Evolutionary conservation across 2,329 filamentous ascomycete genomes (phyloP).

Genomic region (Corynespora cassiicola): DNA sequence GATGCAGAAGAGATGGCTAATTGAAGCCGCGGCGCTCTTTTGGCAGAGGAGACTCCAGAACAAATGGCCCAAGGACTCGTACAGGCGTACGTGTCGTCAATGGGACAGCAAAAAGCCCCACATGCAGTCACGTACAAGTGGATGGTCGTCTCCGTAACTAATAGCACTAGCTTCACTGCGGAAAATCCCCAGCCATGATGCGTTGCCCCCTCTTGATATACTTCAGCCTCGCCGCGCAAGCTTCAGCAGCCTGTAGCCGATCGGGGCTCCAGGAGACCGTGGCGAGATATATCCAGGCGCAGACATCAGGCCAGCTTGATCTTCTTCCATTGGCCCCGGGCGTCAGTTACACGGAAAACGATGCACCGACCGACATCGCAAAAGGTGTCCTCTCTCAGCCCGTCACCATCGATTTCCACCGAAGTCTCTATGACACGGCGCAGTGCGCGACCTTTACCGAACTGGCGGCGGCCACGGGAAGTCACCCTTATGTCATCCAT

Average conservation of each 20-base stretch:
- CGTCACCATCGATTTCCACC: conserved; percentile 22
- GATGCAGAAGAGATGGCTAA: too few relatives aligned
- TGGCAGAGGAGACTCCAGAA: too few relatives aligned
- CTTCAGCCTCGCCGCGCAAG: conserved; percentile 10
- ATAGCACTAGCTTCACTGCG: too few relatives aligned
- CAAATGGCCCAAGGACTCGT: too few relatives aligned
- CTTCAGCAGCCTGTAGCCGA: conserved; percentile 21
- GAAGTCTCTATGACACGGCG: conserved; percentile 26
- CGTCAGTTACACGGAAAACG: conserved; percentile 23
- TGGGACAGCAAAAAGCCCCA: too few relatives aligned
- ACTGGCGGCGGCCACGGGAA: conserved; percentile 20
- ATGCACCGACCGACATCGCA: conserved; percentile 13
- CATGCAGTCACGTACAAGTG: too few relatives aligned
- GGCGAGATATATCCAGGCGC: conserved; percentile 20
- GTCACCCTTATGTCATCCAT: conserved; percentile 27
- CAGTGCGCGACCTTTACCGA: conserved; percentile 27
- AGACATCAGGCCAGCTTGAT: conserved; percentile 16
- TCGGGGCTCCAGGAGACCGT: conserved; percentile 18
- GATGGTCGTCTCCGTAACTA: too few relatives aligned
- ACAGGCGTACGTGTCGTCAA: too few relatives aligned
- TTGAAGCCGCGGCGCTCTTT: too few relatives aligned
- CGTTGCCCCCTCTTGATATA: too few relatives aligned
- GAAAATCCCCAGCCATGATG: too few relatives aligned
- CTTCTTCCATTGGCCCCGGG: conserved; percentile 15
- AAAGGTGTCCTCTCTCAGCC: conserved; percentile 15